A percentile compares a stretch with the other conserved stretches of the same genome.
Conservation (phyloP, 2,329 filamentous ascomycete genomes). For the Chrysosporium keratinophilum region DNA sequence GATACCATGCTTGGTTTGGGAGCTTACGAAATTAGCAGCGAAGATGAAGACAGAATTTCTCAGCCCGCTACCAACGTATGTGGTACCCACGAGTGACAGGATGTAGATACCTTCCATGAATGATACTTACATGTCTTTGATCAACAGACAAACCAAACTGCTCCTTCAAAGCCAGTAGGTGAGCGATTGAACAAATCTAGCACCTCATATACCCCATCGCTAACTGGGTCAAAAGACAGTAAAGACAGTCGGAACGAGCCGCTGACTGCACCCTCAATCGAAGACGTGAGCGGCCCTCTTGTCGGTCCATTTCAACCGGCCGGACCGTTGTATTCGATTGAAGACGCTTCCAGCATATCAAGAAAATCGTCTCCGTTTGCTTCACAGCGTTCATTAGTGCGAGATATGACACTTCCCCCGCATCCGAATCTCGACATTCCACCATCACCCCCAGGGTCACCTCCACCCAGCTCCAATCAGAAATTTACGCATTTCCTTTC, state of each 20-base stretch:
- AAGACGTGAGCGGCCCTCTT: slow-evolving; percentile 15
- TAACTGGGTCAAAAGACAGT: background rate
- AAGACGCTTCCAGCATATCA: slow-evolving; percentile 11
- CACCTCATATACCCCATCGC: background rate
- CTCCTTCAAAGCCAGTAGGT: background rate
- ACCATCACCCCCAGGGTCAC: slow-evolving; percentile 38
- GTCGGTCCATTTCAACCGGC: slow-evolving; percentile 30
- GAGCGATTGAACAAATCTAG: background rate
- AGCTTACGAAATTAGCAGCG: slow-evolving; percentile 38
- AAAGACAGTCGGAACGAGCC: background rate
- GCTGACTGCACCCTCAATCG: background rate
- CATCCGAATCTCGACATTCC: slow-evolving; percentile 38
- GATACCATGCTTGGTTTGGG: slow-evolving; percentile 32
- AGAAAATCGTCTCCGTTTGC: slow-evolving; percentile 41
- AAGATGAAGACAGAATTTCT: slow-evolving; percentile 28
- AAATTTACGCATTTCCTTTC: slow-evolving; percentile 53
- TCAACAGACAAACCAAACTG: background rate
- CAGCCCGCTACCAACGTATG: slow-evolving; percentile 13
- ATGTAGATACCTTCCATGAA: too few species aligned
- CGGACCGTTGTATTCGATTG: slow-evolving; percentile 10
- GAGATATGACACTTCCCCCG: slow-evolving; percentile 46
- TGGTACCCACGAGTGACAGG: background rate
- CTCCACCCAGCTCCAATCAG: slow-evolving; percentile 37
- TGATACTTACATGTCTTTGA: background rate
- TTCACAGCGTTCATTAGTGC: slow-evolving; percentile 40